phyloP scores from a whole-genome alignment of 805 yeast species.

The Candida dajiaensis region DNA sequence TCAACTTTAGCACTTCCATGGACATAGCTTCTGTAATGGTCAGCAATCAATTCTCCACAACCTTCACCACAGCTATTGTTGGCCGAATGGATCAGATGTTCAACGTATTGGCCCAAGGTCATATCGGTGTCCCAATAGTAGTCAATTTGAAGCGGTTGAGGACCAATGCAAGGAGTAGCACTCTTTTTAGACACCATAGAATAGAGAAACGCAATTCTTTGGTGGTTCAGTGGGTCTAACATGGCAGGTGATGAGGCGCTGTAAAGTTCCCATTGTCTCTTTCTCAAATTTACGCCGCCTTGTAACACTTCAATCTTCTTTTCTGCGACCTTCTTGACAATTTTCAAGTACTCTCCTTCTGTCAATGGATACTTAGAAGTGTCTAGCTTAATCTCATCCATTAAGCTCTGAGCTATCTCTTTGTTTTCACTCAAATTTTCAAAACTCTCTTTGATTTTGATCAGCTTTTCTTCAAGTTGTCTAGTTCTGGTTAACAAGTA shows the following conservation, averaged over 20 bases:
- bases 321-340: constrained; percentile 27
- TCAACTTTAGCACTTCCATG: constrained; percentile 84
- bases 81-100: constrained; percentile 68
- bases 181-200: constrained; percentile 79
- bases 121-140: constrained; percentile 89
- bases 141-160: constrained; percentile 76
- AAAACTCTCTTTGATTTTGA: constrained; percentile 20
- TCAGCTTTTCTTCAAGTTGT: constrained; percentile 38
- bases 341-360: constrained; percentile 26
- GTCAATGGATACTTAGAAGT: constrained; percentile 5
- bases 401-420: constrained; percentile 18
- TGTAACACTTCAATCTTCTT: constrained; percentile 27
- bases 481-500: constrained; percentile 50
- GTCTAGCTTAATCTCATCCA: constrained; percentile 23
- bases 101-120: constrained; percentile 84
- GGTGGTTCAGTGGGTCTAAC: constrained; percentile 69
- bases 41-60: constrained; percentile 63
- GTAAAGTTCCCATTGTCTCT: constrained; percentile 65
- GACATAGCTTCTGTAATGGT: constrained; percentile 82
- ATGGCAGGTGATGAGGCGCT: constrained; percentile 47
- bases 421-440: constrained; percentile 12
- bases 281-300: constrained; percentile 26
- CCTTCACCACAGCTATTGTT: constrained; percentile 68
- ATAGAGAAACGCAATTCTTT: constrained; percentile 69
- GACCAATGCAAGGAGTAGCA: constrained; percentile 91